Evolutionary conservation across 208 protist genomes (phyloP).

Genomic region (Crithidia sp.): DNA sequence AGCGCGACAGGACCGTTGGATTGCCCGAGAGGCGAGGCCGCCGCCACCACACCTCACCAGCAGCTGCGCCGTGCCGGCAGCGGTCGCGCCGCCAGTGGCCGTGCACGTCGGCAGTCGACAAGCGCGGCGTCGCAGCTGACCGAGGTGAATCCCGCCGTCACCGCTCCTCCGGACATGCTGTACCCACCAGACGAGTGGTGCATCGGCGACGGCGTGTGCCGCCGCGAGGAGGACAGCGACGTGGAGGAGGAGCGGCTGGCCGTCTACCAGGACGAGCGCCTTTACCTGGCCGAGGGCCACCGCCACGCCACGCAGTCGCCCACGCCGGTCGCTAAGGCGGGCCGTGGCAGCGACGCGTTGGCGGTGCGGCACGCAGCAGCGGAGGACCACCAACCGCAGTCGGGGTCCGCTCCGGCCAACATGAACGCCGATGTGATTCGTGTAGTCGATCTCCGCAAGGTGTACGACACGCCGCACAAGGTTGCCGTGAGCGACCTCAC

Average conservation of each 20-base stretch:
- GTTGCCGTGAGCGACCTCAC: slow-evolving; percentile 65
- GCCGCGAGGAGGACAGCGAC: slow-evolving; percentile 50
- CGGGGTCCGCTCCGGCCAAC: background rate
- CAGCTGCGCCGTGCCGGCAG: no score
- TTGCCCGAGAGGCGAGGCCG: background rate
- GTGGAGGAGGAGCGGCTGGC: slow-evolving; percentile 53
- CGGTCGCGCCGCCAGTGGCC: background rate
- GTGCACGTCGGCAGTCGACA: background rate
- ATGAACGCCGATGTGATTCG: slow-evolving; percentile 32
- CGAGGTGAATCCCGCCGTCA: background rate
- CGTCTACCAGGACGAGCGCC: slow-evolving; percentile 40
- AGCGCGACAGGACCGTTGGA: background rate
- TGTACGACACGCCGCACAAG: slow-evolving; percentile 32
- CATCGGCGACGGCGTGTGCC: slow-evolving; percentile 10
- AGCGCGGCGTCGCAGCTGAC: background rate
- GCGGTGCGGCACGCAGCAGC: background rate
- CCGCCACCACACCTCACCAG: no score
- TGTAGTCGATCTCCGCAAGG: slow-evolving; percentile 49
- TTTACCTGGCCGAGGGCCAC: slow-evolving; percentile 7
- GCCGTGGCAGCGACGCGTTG: no score
- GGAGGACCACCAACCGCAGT: slow-evolving; percentile 15
- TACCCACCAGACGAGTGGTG: slow-evolving; percentile 25
- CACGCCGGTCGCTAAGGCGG: no score
- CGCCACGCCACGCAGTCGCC: background rate
- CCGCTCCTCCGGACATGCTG: slow-evolving; percentile 6